Evolutionary conservation across 1,284 basidiomycete genomes (phyloP).

Genomic region (Pseudozyma tsukubaensis): DNA sequence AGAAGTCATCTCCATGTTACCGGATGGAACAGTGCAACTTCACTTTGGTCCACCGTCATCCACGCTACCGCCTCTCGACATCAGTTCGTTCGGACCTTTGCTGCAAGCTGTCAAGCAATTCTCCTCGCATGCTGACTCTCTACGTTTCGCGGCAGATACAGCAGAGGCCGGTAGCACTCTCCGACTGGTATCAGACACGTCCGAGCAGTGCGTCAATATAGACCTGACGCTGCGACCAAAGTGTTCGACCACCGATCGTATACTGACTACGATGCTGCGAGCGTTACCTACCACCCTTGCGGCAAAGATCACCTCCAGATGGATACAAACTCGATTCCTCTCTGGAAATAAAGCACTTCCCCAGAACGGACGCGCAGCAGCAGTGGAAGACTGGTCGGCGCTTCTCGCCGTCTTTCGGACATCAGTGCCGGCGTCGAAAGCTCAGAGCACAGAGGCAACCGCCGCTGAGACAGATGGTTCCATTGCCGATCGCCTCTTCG

Average conservation of each 20-base stretch:
- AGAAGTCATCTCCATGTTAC: conserved; percentile 15
- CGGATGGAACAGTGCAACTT: conserved; percentile 10
- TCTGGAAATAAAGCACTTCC: neutral
- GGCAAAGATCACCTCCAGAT: conserved; percentile 13
- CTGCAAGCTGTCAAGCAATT: neutral
- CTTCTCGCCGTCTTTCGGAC: conserved; percentile 5
- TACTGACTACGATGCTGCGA: conserved; percentile 8
- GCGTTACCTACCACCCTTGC: conserved; percentile 13
- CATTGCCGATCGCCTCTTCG: conserved; percentile 19
- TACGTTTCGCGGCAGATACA: conserved; percentile 1
- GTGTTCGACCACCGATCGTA: conserved; percentile 15
- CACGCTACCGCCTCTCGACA: conserved; percentile 8
- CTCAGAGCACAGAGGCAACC: neutral
- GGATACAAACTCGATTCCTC: conserved; percentile 31
- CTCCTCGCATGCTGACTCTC: neutral
- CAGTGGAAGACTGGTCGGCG: conserved; percentile 23
- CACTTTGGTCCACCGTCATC: conserved; percentile 39
- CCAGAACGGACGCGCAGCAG: conserved; percentile 11
- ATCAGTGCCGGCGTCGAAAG: neutral
- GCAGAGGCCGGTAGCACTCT: neutral
- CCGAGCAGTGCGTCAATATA: neutral
- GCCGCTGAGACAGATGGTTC: neutral
- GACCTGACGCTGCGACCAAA: conserved; percentile 20
- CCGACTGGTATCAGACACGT: conserved; percentile 6
- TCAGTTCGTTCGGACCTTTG: conserved; percentile 19